phyloP scores from a whole-genome alignment of 371 early-diverging fungal genomes.

The Entomophthora muscae region DNA sequence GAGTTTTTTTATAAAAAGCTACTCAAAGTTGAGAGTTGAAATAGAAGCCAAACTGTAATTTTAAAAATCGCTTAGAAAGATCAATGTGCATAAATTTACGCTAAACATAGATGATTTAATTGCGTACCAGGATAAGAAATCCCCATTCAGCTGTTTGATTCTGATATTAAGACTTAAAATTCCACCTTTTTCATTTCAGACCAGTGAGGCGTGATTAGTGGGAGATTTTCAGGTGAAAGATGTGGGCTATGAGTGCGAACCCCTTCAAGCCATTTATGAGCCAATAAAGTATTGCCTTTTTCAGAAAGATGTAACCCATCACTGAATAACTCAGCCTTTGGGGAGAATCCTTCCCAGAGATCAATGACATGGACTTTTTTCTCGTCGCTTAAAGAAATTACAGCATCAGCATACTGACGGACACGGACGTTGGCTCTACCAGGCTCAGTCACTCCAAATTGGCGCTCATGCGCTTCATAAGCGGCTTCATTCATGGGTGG shows the following conservation, averaged over 20 bases:
- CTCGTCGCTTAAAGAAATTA: slow-evolving; percentile 26
- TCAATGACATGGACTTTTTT: slow-evolving; percentile 26
- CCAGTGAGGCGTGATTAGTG: not conserved
- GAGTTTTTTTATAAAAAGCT: no score
- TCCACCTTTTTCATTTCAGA: not conserved
- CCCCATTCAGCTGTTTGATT: no score
- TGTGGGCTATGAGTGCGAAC: not conserved
- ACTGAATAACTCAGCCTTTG: slow-evolving; percentile 12
- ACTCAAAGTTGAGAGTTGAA: no score
- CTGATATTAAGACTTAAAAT: no score
- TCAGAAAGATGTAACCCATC: slow-evolving; percentile 8
- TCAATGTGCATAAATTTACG: no score
- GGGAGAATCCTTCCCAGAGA: slow-evolving; percentile 29
- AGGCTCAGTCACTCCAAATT: slow-evolving; percentile 15
- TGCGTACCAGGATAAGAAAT: no score
- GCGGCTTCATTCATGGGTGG: slow-evolving; percentile 42
- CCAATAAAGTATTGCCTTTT: slow-evolving; percentile 2
- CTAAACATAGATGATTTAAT: no score
- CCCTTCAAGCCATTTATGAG: not conserved
- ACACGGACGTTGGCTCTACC: slow-evolving; percentile 28
- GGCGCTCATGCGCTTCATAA: slow-evolving; percentile 24
- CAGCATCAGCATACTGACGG: slow-evolving; percentile 33
- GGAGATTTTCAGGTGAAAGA: not conserved
- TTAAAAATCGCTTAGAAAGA: no score
- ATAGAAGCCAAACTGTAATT: no score